Percentiles rank a stretch among this genome's conserved stretches.
Conservation (phyloP, 768 basidiomycete species). For the Macrolepiota albuminosa region DNA sequence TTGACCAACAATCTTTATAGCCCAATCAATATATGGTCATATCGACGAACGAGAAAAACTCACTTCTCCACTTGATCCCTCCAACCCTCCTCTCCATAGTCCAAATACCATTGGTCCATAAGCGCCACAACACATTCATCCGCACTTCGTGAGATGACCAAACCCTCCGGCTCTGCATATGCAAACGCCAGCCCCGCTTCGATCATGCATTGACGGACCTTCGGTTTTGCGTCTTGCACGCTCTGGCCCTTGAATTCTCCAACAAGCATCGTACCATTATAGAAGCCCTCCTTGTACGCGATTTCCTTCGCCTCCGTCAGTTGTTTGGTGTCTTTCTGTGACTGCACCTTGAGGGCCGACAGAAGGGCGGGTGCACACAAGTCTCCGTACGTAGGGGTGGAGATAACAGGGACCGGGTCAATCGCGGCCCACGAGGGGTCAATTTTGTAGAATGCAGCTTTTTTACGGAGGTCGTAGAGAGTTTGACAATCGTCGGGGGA, state of each 20-base stretch:
- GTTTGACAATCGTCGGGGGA: constrained; percentile 96
- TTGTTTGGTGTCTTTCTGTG: constrained; percentile 90
- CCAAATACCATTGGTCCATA: constrained; percentile 99
- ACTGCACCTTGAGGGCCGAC: constrained; percentile 89
- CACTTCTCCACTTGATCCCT: constrained; percentile 79
- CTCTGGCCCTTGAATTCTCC: constrained; percentile 87
- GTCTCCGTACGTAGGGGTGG: constrained; percentile 89
- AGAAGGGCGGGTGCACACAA: constrained; percentile 81
- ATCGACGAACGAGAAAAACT: constrained; percentile 21
- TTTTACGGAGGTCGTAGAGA: constrained; percentile 88
- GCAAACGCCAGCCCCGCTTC: constrained; percentile 72
- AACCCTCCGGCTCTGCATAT: constrained; percentile 93
- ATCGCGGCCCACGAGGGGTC: constrained; percentile 81
- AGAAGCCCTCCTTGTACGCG: constrained; percentile 98
- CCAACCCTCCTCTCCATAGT: constrained; percentile 94
- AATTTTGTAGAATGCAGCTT: constrained; percentile 94
- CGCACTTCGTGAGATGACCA: constrained; percentile 59
- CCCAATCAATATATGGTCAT: constrained; percentile 8
- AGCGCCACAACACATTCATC: constrained; percentile 98
- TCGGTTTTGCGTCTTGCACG: constrained; percentile 89
- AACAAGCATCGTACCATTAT: constrained; percentile 84
- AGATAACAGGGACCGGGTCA: constrained; percentile 84
- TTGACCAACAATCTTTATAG: constrained; percentile 59
- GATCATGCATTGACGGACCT: constrained; percentile 84
- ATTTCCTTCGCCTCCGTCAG: constrained; percentile 96